Percentiles rank a stretch among this genome's conserved stretches.
These are phyloP conservation scores for Podospora sp. DNA, from an alignment of 495 filamentous ascomycete genomes.

Conservation along the genomic window DNA sequence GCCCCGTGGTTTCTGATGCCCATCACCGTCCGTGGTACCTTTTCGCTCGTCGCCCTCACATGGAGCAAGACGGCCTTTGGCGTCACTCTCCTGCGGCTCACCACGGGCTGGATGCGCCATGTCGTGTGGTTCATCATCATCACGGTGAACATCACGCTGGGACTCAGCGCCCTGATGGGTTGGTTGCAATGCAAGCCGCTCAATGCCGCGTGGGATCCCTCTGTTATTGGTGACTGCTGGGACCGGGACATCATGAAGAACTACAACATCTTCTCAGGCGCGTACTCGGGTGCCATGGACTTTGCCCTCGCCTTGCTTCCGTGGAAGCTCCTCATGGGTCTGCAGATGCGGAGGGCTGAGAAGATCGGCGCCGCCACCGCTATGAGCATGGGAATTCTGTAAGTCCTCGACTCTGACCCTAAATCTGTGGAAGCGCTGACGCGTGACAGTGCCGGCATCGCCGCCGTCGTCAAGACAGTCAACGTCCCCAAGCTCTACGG, in stretches of 20 bases:
- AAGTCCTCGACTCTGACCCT: background rate
- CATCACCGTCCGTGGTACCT: conserved; percentile 19
- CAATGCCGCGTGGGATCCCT: conserved; percentile 35
- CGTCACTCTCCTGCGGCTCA: conserved; percentile 33
- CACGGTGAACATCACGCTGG: conserved; percentile 41
- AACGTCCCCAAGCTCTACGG: conserved; percentile 9
- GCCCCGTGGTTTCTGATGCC: conserved; percentile 16
- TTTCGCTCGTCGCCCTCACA: conserved; percentile 21
- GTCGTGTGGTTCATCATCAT: conserved; percentile 36
- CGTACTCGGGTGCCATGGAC: conserved; percentile 37
- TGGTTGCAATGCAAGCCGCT: conserved; percentile 44
- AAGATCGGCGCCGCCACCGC: conserved; percentile 40
- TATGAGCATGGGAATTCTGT: conserved; percentile 42
- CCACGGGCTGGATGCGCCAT: conserved; percentile 27
- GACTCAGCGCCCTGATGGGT: conserved; percentile 41
- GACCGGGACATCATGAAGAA: conserved; percentile 3
- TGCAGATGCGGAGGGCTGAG: conserved; percentile 41
- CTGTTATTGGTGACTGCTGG: conserved; percentile 40
- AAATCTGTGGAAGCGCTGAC: conserved; percentile 5
- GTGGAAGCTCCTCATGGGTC: conserved; percentile 38
- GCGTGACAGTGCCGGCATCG: conserved; percentile 29
- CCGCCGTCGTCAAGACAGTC: conserved; percentile 32
- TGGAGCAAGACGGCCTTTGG: conserved; percentile 41
- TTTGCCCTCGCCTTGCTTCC: conserved; percentile 40
- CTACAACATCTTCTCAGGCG: conserved; percentile 25